phyloP scores from a whole-genome alignment of 2,329 filamentous ascomycete genomes.

The Aspergillus alliaceus region DNA sequence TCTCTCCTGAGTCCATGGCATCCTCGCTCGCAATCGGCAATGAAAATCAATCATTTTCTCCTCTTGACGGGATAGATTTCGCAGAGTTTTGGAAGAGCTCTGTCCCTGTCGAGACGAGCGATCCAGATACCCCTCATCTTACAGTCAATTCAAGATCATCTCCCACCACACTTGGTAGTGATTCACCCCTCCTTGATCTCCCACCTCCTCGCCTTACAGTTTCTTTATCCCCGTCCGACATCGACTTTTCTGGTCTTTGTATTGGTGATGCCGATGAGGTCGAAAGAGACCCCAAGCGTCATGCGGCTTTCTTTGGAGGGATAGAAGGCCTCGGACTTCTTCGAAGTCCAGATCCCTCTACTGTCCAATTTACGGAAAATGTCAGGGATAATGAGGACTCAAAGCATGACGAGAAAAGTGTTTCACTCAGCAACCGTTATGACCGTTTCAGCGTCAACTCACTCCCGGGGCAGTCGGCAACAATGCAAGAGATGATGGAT shows the following conservation, averaged over 20 bases:
- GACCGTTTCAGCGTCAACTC: slow-evolving; percentile 19
- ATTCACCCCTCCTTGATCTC: slow-evolving; percentile 26
- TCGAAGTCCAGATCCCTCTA: slow-evolving; percentile 24
- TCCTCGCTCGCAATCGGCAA: slow-evolving; percentile 36
- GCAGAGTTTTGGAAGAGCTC: slow-evolving; percentile 24
- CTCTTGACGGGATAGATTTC: slow-evolving; percentile 18
- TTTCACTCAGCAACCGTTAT: slow-evolving; percentile 1
- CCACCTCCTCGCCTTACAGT: slow-evolving; percentile 26
- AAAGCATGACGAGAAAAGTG: background rate
- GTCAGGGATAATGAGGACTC: slow-evolving; percentile 2
- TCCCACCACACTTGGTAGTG: slow-evolving; percentile 28
- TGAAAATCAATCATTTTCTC: slow-evolving; percentile 18
- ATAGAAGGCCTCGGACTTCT: slow-evolving; percentile 29
- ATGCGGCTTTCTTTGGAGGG: slow-evolving; percentile 36
- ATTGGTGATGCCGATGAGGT: slow-evolving; percentile 34
- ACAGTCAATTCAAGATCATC: slow-evolving; percentile 31
- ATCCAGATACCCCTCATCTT: slow-evolving; percentile 40
- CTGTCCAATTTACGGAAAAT: slow-evolving; percentile 22
- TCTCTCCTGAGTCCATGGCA: slow-evolving; percentile 37
- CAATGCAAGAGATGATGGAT: slow-evolving; percentile 51
- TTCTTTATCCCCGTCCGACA: slow-evolving; percentile 25
- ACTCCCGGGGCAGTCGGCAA: slow-evolving; percentile 31
- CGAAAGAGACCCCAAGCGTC: slow-evolving; percentile 38
- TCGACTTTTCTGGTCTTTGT: slow-evolving; percentile 32
- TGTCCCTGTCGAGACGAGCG: slow-evolving; percentile 24